phyloP scores from a whole-genome alignment of 179 eudicot genomes.

The Spinacia oleracea region DNA sequence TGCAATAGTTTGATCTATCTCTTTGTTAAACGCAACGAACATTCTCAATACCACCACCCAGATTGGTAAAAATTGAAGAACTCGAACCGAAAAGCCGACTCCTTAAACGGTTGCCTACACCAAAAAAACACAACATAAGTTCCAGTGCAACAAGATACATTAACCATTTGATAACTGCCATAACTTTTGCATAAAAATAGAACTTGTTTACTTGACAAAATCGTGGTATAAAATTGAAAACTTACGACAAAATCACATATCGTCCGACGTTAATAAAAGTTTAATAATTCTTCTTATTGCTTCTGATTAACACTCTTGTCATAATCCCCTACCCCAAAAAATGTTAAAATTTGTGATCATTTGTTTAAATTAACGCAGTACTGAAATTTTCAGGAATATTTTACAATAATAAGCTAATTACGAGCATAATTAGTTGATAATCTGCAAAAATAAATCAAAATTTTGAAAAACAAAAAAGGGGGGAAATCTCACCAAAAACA shows the following conservation, averaged over 20 bases:
- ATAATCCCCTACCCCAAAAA: no score
- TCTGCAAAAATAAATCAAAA: not conserved
- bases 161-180: no score
- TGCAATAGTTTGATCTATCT: slow-evolving; percentile 38
- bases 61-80: not conserved
- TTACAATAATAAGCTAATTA: not conserved
- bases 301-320: no score
- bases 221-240: no score
- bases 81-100: not conserved
- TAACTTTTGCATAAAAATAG: not conserved
- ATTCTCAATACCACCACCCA: slow-evolving; percentile 48
- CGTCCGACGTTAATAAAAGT: no score
- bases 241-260: no score
- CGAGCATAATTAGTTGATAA: not conserved
- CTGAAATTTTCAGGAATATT: no score
- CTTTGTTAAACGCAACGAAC: slow-evolving; percentile 46
- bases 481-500: slow-evolving; percentile 1
- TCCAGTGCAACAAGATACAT: no score
- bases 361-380: no score
- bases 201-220: not conserved
- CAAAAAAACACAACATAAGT: not conserved
- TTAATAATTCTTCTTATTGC: no score
- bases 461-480: not conserved
- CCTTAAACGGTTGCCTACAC: not conserved
- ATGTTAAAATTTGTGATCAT: no score